phyloP scores from a whole-genome alignment of 768 basidiomycete genomes.

The Naematelia encephala region DNA sequence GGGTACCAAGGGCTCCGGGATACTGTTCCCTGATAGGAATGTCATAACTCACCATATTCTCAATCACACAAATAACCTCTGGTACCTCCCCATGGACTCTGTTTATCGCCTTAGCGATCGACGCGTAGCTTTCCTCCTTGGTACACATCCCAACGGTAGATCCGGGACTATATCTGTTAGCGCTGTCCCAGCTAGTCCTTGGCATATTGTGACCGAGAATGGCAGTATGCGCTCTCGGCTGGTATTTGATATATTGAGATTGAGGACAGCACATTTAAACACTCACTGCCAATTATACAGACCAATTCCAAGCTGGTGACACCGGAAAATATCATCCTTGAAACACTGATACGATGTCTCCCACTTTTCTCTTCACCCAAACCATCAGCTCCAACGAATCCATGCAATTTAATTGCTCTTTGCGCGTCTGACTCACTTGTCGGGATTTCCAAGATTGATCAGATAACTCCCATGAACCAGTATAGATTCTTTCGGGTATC shows the following conservation, averaged over 20 bases:
- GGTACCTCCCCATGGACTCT: conserved; percentile 64
- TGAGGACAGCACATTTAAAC: neutral
- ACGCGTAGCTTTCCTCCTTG: conserved; percentile 60
- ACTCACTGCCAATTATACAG: conserved; percentile 84
- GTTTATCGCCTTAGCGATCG: conserved; percentile 71
- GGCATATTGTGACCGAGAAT: too few relatives aligned
- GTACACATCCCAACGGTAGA: conserved; percentile 73
- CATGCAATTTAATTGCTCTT: too few relatives aligned
- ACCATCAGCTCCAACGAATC: neutral
- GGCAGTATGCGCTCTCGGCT: too few relatives aligned
- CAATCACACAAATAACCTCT: conserved; percentile 64
- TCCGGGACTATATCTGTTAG: conserved; percentile 60
- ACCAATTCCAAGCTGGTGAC: conserved; percentile 68
- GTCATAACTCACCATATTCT: conserved; percentile 68
- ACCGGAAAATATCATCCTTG: conserved; percentile 73
- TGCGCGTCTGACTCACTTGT: conserved; percentile 56
- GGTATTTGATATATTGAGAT: too few relatives aligned
- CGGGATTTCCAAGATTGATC: conserved; percentile 78
- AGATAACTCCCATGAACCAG: conserved; percentile 83
- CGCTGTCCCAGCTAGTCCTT: too few relatives aligned
- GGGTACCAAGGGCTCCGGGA: too few relatives aligned
- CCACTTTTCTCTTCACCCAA: conserved; percentile 43
- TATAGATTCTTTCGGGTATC: conserved; percentile 63
- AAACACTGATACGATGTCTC: conserved; percentile 60
- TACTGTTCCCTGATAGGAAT: neutral